Evolutionary conservation across 495 filamentous ascomycete species (phyloP), one percentile per base, ranked within the genome.

Genomic region (Saxophila tyrrhenica): DNA sequence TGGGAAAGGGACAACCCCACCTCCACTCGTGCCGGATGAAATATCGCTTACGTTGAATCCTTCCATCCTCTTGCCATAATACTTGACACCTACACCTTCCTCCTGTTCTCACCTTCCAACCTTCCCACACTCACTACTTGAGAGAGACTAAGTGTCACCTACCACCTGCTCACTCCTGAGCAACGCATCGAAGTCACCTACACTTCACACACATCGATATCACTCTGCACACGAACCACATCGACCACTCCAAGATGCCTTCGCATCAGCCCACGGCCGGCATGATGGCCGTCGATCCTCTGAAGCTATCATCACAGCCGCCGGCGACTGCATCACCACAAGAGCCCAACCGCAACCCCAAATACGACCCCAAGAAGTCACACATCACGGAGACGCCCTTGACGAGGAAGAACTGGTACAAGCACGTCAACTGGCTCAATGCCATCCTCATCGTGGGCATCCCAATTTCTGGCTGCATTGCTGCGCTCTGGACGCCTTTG

Each of bases 361-460:
- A 61, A 22, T 70, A 72, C 50, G 69, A 73, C 51, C 65, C 70
- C 1, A 68, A 67, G 64, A 74, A 74, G 62, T 68, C 69, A 5
- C 71, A 74, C 65, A 74, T 74, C 61, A 70, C 71, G 39, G 71
- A 74, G 42, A 59, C 61, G 62, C 81, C 84, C 46, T 83, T 97
- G 54, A 95, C 87, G 50, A 76, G 76, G 68, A 64, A 75, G 58
- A 99, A 99, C 74, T 96, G 89, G 89, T 84, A 91, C 74, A 87
- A 94, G 68, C 94, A 97, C 65, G 80, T 97, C 77, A 90, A 97
- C 77, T 96, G 92, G 89, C 65, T 72, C 32, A 69, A 70, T 52
- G 84, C 90, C 43, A 77, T 75, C 62, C 75, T 97, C 69, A 95
- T 99, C 69, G 72, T 96, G 65, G 77, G 84, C 57, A 80, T 97